Evolutionary conservation across 306 rosid genomes (phyloP).

Genomic region (Quercus engelmannii): DNA sequence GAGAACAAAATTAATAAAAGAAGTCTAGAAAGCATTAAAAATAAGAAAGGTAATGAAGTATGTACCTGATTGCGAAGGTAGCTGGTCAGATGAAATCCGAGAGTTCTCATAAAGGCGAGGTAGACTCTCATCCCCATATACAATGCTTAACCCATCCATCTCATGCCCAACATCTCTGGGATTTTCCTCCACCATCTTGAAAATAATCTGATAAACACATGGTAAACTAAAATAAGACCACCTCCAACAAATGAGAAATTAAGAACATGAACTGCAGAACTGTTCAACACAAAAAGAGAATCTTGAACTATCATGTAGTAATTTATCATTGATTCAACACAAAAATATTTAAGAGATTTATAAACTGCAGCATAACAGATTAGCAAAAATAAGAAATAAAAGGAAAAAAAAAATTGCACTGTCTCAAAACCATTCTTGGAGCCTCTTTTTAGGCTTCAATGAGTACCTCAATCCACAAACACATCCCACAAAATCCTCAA

Average conservation of each 20-base stretch:
- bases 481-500: too few relatives aligned
- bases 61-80: slow-evolving; percentile 81
- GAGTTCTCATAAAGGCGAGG: slow-evolving; percentile 93
- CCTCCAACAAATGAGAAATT: slow-evolving; percentile 5
- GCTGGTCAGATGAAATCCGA: slow-evolving; percentile 87
- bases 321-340: too few relatives aligned
- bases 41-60: neutral
- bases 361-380: too few relatives aligned
- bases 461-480: too few relatives aligned
- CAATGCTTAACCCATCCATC: slow-evolving; percentile 95
- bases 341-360: too few relatives aligned
- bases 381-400: neutral
- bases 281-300: neutral
- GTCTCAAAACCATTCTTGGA: too few relatives aligned
- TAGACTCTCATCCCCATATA: slow-evolving; percentile 94
- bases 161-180: slow-evolving; percentile 99
- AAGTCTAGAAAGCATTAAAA: neutral
- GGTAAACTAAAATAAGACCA: slow-evolving; percentile 20
- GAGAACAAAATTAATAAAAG: slow-evolving; percentile 10
- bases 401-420: too few relatives aligned
- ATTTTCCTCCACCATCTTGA: slow-evolving; percentile 98
- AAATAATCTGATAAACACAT: slow-evolving; percentile 64
- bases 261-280: neutral
- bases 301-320: neutral
- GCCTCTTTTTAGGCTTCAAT: too few relatives aligned